These are phyloP conservation scores for Fusarium pseudoanthophilum DNA, from an alignment of 2,329 filamentous ascomycete species.

Conservation along the genomic window DNA sequence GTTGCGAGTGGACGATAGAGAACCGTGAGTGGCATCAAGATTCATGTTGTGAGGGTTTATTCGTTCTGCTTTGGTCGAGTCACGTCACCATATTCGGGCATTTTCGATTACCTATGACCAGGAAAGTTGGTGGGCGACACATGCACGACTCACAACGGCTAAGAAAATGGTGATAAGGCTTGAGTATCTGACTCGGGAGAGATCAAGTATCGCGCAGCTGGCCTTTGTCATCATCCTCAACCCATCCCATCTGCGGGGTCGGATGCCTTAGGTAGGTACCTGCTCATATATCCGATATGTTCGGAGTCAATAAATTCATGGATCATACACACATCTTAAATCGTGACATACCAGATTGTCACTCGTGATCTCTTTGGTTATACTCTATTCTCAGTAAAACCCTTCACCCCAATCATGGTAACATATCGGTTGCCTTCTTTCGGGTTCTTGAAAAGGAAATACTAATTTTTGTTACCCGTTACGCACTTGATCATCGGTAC, in stretches of 20 bases:
- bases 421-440: too few relatives aligned
- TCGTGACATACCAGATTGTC: too few relatives aligned
- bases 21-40: neutral
- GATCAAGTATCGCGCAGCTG: neutral
- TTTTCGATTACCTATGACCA: neutral
- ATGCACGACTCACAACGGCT: conserved; percentile 6
- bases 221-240: neutral
- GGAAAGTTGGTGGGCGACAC: neutral
- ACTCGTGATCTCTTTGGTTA: neutral
- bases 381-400: neutral
- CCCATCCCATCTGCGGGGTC: neutral
- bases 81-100: neutral
- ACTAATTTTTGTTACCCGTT: neutral
- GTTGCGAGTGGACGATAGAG: conserved; percentile 1
- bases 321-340: neutral
- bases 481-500: neutral
- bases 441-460: neutral
- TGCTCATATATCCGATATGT: neutral
- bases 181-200: conserved; percentile 9
- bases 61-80: neutral
- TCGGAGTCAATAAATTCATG: neutral
- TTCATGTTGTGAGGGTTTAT: neutral
- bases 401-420: neutral
- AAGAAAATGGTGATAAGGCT: neutral
- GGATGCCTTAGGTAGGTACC: neutral